phyloP scores from a whole-genome alignment of 1,284 basidiomycete species.

The Coniferiporia sulphurascens region DNA sequence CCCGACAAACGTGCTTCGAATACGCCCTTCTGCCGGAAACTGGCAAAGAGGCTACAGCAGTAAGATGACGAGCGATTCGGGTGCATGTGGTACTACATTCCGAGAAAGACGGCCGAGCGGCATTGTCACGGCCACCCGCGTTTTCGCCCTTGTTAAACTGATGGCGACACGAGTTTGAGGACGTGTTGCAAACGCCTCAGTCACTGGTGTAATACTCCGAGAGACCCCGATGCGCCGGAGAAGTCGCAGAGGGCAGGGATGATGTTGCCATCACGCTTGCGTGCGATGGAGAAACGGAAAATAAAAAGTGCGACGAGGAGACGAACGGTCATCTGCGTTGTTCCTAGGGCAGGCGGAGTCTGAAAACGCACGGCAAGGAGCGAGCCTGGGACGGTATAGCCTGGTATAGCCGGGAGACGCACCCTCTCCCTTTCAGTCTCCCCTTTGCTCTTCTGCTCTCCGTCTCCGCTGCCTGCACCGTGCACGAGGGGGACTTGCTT shows the following conservation, averaged over 20 bases:
- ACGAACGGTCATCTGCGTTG: too few relatives aligned
- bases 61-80: neutral
- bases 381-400: neutral
- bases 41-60: slow-evolving; percentile 3
- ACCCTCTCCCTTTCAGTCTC: neutral
- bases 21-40: neutral
- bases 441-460: slow-evolving; percentile 1
- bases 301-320: too few relatives aligned
- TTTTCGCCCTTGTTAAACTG: too few relatives aligned
- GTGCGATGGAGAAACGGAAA: too few relatives aligned
- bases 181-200: too few relatives aligned
- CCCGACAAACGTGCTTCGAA: slow-evolving; percentile 13
- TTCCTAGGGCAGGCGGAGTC: neutral
- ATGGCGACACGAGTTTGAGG: too few relatives aligned
- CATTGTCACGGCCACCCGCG: too few relatives aligned
- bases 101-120: too few relatives aligned
- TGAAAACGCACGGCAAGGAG: neutral
- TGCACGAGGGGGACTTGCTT: slow-evolving; percentile 3
- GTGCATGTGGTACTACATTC: neutral
- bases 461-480: neutral
- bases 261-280: too few relatives aligned
- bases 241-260: too few relatives aligned
- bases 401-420: neutral
- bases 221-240: too few relatives aligned
- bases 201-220: too few relatives aligned